Conservation (phyloP, 106 monocot species). For the Dioscorea dumetorum region DNA sequence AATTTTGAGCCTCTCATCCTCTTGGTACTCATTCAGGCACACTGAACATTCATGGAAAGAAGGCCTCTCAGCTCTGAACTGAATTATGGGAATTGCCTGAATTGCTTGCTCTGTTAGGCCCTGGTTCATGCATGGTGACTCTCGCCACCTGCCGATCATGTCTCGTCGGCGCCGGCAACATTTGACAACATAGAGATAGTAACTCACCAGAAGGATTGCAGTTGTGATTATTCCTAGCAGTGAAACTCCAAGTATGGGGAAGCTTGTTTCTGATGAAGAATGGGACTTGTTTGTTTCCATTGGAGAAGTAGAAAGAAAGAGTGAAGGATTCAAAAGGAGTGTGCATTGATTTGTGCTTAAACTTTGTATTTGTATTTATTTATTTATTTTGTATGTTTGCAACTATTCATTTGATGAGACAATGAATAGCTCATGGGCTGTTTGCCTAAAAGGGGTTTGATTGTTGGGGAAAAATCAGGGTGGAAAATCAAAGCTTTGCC, state of each 20-base stretch:
- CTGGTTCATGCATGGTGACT: background rate
- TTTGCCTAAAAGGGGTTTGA: background rate
- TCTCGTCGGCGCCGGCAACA: slow-evolving; percentile 25
- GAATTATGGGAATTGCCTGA: slow-evolving; percentile 37
- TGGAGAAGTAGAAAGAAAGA: too few species aligned
- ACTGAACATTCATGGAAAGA: slow-evolving; percentile 48
- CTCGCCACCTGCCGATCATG: slow-evolving; percentile 2
- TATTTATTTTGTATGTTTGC: background rate
- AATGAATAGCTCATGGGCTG: background rate
- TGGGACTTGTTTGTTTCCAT: too few species aligned
- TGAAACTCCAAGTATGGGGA: slow-evolving; percentile 44
- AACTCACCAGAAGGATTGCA: slow-evolving; percentile 46
- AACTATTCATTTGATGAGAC: background rate
- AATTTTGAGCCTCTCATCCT: slow-evolving; percentile 39
- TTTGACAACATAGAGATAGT: slow-evolving; percentile 50
- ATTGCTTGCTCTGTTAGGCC: slow-evolving; percentile 41
- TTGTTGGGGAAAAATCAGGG: background rate
- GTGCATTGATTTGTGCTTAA: too few species aligned
- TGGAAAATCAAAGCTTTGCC: background rate
- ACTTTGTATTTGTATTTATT: too few species aligned
- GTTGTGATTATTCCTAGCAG: slow-evolving; percentile 54
- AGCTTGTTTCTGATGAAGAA: slow-evolving; percentile 6
- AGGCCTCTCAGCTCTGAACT: slow-evolving; percentile 13
- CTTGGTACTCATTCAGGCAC: slow-evolving; percentile 53
- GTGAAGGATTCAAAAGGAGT: too few species aligned